These are phyloP conservation scores for Amanita pseudoporphyria DNA, from an alignment of 768 basidiomycete genomes.

Conservation along the genomic window DNA sequence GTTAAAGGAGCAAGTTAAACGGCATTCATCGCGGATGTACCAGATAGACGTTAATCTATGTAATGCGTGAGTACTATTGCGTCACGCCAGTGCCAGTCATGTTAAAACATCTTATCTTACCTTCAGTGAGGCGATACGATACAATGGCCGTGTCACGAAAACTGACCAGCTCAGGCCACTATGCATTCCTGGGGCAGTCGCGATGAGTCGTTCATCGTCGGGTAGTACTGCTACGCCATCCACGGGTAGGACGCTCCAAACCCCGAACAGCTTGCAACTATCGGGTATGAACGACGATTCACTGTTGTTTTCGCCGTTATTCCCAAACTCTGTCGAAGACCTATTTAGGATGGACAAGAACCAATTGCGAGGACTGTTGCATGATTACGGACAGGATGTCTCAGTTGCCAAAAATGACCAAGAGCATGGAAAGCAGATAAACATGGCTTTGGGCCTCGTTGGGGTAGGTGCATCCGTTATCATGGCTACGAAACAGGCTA, in stretches of 20 bases:
- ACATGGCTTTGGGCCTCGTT: background rate
- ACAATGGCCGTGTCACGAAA: background rate
- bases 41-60: background rate
- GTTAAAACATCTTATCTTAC: background rate
- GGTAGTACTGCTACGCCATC: slow-evolving; percentile 1
- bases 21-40: background rate
- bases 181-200: background rate
- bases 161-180: background rate
- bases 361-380: background rate
- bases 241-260: background rate
- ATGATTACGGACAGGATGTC: background rate
- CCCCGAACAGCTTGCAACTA: too few species aligned
- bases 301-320: too few species aligned
- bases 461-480: background rate
- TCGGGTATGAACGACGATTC: too few species aligned
- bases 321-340: background rate
- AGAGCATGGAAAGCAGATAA: background rate
- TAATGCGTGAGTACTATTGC: background rate
- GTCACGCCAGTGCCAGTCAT: too few species aligned
- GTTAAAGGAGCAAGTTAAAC: background rate
- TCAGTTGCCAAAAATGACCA: background rate
- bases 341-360: background rate
- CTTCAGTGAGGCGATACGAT: background rate
- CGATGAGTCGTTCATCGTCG: background rate
- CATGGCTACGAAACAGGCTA: background rate